Evolutionary conservation across 257 asterid species (phyloP).

Genomic region (Penstemon davidsonii): DNA sequence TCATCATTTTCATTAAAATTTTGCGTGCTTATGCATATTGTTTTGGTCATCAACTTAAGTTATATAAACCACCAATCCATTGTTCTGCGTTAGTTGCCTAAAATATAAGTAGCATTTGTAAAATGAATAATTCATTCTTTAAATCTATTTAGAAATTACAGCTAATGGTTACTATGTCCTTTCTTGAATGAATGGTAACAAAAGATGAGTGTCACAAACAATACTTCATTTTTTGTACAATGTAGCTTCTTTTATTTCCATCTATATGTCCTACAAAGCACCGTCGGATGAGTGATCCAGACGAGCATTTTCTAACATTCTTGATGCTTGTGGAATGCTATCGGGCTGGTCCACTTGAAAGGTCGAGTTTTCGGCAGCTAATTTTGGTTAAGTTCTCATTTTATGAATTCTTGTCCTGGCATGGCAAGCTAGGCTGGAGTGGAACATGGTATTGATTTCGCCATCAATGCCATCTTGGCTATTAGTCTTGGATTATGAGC

Average conservation of each 20-base stretch:
- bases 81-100: slow-evolving; percentile 25
- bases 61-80: slow-evolving; percentile 25
- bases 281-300: background rate
- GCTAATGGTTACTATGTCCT: slow-evolving; percentile 15
- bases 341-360: no score
- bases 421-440: background rate
- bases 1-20: slow-evolving; percentile 11
- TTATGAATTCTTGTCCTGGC: background rate
- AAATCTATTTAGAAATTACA: slow-evolving; percentile 27
- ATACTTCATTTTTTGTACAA: background rate
- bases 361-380: background rate
- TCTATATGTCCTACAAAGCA: background rate
- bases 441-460: background rate
- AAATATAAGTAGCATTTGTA: slow-evolving; percentile 31
- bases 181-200: background rate
- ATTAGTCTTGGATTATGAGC: no score
- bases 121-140: slow-evolving; percentile 32
- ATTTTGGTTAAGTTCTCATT: background rate
- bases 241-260: background rate
- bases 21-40: slow-evolving; percentile 15
- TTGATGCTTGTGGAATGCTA: no score
- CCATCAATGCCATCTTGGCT: background rate
- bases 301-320: no score
- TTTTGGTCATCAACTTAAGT: slow-evolving; percentile 18
- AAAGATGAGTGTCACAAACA: background rate